These are phyloP conservation scores for Euphrasia confusa DNA, from an alignment of 257 asterid genomes.

Conservation along the genomic window DNA sequence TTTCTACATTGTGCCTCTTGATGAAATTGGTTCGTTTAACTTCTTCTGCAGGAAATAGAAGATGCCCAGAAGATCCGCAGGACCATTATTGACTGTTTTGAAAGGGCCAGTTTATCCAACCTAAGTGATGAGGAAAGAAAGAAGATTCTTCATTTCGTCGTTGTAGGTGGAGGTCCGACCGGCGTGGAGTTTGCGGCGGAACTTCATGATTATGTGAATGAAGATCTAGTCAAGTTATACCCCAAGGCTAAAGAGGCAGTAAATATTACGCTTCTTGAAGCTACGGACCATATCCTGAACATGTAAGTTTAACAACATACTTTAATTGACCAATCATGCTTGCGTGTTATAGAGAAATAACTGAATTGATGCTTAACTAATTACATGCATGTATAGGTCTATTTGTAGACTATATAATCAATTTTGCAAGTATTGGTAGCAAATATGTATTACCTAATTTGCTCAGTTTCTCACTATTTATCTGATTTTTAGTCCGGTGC, in stretches of 20 bases:
- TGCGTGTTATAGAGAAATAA: background rate
- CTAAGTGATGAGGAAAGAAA: slow-evolving; percentile 81
- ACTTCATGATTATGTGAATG: slow-evolving; percentile 80
- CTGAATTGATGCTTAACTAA: background rate
- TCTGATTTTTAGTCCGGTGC: too few species aligned
- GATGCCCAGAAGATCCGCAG: slow-evolving; percentile 97
- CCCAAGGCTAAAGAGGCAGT: slow-evolving; percentile 69
- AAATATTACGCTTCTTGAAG: slow-evolving; percentile 87
- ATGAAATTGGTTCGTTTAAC: slow-evolving; percentile 19
- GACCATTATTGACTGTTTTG: slow-evolving; percentile 79
- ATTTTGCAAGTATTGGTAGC: background rate
- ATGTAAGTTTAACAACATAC: slow-evolving; percentile 45
- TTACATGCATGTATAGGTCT: background rate
- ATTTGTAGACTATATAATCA: background rate
- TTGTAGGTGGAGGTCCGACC: slow-evolving; percentile 97
- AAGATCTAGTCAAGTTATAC: slow-evolving; percentile 73
- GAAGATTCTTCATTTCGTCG: slow-evolving; percentile 83
- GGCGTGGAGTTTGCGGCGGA: slow-evolving; percentile 88
- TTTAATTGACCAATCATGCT: background rate
- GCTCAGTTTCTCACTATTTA: too few species aligned
- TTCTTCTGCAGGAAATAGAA: slow-evolving; percentile 67
- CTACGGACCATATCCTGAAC: slow-evolving; percentile 82
- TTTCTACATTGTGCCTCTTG: background rate
- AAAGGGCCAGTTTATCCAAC: slow-evolving; percentile 73
- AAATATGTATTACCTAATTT: too few species aligned